phyloP scores from a whole-genome alignment of 2,329 filamentous ascomycete genomes.

The Colletotrichum musae region DNA sequence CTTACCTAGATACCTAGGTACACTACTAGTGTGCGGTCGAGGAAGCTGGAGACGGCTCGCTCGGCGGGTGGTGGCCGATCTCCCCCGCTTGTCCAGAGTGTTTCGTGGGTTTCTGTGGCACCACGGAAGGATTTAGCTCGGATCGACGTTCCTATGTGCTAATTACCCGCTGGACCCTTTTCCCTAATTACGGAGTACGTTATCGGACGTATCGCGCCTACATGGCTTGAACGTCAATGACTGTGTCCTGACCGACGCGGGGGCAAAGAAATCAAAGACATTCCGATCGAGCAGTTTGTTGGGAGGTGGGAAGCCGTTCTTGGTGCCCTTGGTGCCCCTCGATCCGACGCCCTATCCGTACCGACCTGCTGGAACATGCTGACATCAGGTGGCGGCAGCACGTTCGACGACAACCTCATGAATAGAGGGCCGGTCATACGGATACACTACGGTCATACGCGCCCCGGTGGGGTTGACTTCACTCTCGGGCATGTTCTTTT shows the following conservation, averaged over 20 bases:
- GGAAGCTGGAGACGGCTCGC: constrained; percentile 1
- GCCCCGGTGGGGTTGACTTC: neutral
- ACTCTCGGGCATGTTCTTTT: neutral
- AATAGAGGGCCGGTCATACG: constrained; percentile 3
- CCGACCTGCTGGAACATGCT: constrained; percentile 25
- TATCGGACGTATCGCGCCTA: constrained; percentile 23
- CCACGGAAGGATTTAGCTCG: constrained; percentile 30
- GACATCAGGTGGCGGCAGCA: constrained; percentile 36
- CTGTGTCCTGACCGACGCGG: constrained; percentile 3
- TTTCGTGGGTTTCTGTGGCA: constrained; percentile 33
- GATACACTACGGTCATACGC: neutral
- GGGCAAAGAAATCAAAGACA: neutral
- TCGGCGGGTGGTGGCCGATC: constrained; percentile 27
- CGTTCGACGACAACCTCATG: neutral
- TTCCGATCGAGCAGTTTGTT: constrained; percentile 8
- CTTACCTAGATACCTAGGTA: no score
- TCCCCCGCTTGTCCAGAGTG: constrained; percentile 16
- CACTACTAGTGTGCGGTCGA: no score
- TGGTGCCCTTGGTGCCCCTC: neutral
- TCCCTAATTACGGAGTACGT: constrained; percentile 33
- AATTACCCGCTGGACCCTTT: constrained; percentile 33
- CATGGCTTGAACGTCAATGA: neutral
- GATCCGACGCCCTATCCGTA: constrained; percentile 5
- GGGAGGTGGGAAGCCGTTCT: neutral
- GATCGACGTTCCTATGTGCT: constrained; percentile 36